A percentile compares a stretch with the other conserved stretches of the same genome.
phyloP scores from a whole-genome alignment of 2,329 filamentous ascomycete genomes.

The Nemania serpens region DNA sequence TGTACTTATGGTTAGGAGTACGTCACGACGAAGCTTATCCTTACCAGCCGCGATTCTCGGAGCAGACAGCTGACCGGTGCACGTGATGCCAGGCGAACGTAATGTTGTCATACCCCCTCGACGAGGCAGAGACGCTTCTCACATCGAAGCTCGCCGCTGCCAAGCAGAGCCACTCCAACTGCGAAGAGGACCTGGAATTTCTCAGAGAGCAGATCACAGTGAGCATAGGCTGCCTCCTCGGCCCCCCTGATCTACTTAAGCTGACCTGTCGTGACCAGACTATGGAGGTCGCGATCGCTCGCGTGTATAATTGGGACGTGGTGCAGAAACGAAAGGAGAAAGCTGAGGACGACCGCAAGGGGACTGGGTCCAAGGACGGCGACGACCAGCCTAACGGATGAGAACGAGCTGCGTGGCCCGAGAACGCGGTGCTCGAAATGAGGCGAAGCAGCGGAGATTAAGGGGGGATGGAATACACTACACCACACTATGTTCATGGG shows the following conservation, averaged over 20 bases:
- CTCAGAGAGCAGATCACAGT: constrained; percentile 95
- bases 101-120: constrained; percentile 92
- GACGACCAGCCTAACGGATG: constrained; percentile 46
- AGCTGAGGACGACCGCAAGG: constrained; percentile 59
- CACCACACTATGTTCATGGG: no score
- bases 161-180: constrained; percentile 79
- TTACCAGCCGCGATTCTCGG: neutral
- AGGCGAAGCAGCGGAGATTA: constrained; percentile 11
- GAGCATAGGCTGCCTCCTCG: constrained; percentile 40
- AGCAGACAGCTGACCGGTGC: neutral
- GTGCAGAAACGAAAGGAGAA: constrained; percentile 94
- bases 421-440: constrained; percentile 5
- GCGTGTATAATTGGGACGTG: constrained; percentile 99
- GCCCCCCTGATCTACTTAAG: neutral
- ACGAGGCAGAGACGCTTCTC: constrained; percentile 82
- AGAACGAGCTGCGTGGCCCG: constrained; percentile 10
- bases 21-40: constrained; percentile 36
- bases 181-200: constrained; percentile 96
- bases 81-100: constrained; percentile 74
- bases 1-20: constrained; percentile 96
- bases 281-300: constrained; percentile 91
- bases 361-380: constrained; percentile 45
- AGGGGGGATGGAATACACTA: constrained; percentile 1
- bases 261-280: constrained; percentile 62
- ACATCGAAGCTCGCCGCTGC: constrained; percentile 78